Base-by-base conservation (phyloP, 306 rosid species). In the Rosa chinensis region DNA sequence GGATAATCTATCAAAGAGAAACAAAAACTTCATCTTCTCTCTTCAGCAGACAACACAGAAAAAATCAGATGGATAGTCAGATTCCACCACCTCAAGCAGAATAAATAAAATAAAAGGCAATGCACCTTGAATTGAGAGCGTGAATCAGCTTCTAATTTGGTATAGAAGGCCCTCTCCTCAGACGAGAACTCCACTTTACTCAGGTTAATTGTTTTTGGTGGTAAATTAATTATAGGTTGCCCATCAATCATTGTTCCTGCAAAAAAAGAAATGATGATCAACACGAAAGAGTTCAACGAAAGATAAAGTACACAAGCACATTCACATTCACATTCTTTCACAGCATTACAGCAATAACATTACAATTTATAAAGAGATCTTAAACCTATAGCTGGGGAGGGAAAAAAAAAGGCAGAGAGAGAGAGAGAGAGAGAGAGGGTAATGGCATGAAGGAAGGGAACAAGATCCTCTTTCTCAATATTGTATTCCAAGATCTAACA, bases 111-210 rank as follows among this genome's bases (percentile, higher is more conserved):
- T 44, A 63, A 42, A 81, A 83, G 17, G 35, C 49, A 63, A 76
- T 28, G 83, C 84, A 95, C 99, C 99, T 93, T 93, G 87, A 95
- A 95, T 77, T 84, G 95, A 79, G 87, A 45, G 6, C 96, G 98
- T 76, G 99, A 90, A 83, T 93, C 99, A 2, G 97, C 88, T 90
- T 95, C 99, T 85, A 95, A 89, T 80, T 90, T 92, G 66, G 83
- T 87, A 89, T 95, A 95, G 89, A 95, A 95, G 73, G 91, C 94
- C 59, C 99, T 94, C 87, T 95, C 99, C 86, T 90, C 98, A 58
- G 59, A 16, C 32, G 99, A 87, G 89, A 95, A 95, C 77, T 88
- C 90, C 83, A 91, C 98, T 87, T 89, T 93, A 73, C 74, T 77
- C 88, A 95, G 82, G 73, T 72, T 45, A 70, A 91, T 83, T 72